Evolutionary conservation across 2,329 filamentous ascomycete species (phyloP).

Genomic region (Trichoderma asperellum): DNA sequence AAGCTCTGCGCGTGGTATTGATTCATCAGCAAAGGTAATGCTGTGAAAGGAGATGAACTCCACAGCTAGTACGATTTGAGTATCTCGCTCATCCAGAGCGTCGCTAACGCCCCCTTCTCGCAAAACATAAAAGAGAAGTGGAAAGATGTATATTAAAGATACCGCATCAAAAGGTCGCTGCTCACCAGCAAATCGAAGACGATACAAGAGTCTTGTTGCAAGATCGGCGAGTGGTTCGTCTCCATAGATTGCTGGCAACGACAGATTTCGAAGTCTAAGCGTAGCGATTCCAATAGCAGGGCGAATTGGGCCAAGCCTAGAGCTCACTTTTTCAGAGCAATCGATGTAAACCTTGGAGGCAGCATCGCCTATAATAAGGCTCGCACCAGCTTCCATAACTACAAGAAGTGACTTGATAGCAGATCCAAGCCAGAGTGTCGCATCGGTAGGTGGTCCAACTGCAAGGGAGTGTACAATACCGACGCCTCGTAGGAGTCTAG

Average conservation of each 20-base stretch:
- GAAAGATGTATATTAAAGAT: slow-evolving; percentile 84
- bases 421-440: slow-evolving; percentile 83
- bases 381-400: slow-evolving; percentile 78
- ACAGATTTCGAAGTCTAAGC: slow-evolving; percentile 75
- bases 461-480: slow-evolving; percentile 84
- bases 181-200: slow-evolving; percentile 85
- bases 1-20: slow-evolving; percentile 76
- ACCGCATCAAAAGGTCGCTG: slow-evolving; percentile 91
- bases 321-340: slow-evolving; percentile 74
- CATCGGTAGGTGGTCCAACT: slow-evolving; percentile 85
- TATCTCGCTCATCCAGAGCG: slow-evolving; percentile 77
- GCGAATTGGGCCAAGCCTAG: slow-evolving; percentile 74
- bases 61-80: slow-evolving; percentile 84
- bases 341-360: slow-evolving; percentile 78
- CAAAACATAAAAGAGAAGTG: slow-evolving; percentile 78
- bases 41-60: slow-evolving; percentile 92
- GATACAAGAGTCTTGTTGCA: slow-evolving; percentile 86
- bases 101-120: slow-evolving; percentile 76
- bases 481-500: slow-evolving; percentile 77
- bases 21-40: slow-evolving; percentile 72
- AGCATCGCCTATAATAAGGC: slow-evolving; percentile 77
- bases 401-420: slow-evolving; percentile 75
- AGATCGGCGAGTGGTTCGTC: slow-evolving; percentile 83
- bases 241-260: slow-evolving; percentile 71
- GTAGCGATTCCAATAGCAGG: slow-evolving; percentile 88